These are phyloP conservation scores for Lentithecium fluviatile DNA, from an alignment of 495 filamentous ascomycete species.

Conservation along the genomic window DNA sequence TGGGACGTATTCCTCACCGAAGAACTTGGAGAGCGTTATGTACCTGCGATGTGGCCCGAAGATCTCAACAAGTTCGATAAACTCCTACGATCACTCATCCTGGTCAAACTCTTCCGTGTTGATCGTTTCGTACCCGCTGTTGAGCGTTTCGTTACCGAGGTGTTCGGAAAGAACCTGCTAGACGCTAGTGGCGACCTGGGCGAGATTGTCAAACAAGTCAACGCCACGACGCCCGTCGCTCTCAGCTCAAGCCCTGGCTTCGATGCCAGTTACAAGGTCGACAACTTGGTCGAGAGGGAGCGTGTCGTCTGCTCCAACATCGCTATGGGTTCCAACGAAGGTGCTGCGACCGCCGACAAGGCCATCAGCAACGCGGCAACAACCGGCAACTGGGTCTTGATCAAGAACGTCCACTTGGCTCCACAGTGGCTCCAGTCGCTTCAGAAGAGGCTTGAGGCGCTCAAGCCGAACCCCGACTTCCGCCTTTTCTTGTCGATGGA, in stretches of 20 bases:
- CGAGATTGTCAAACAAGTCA: conserved; percentile 80
- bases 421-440: conserved; percentile 94
- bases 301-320: conserved; percentile 86
- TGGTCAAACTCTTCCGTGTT: conserved; percentile 91
- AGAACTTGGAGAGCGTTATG: conserved; percentile 81
- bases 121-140: conserved; percentile 92
- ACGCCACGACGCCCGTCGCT: conserved; percentile 79
- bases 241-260: conserved; percentile 94
- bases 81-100: conserved; percentile 77
- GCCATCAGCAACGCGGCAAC: conserved; percentile 91
- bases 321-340: conserved; percentile 97
- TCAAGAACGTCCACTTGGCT: conserved; percentile 99
- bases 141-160: conserved; percentile 81
- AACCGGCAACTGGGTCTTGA: conserved; percentile 89
- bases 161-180: conserved; percentile 83
- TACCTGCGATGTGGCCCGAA: conserved; percentile 76
- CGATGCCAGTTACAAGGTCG: conserved; percentile 98
- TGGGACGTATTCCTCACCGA: conserved; percentile 82
- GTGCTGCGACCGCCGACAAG: conserved; percentile 86
- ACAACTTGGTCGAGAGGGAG: conserved; percentile 82
- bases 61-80: conserved; percentile 64
- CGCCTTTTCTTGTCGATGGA: conserved; percentile 98
- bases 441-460: conserved; percentile 91
- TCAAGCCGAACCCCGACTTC: conserved; percentile 94
- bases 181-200: conserved; percentile 80